A percentile compares a stretch with the other conserved stretches of the same genome.
phyloP scores from a whole-genome alignment of 148 eudicot species.

The Cornus kousa region DNA sequence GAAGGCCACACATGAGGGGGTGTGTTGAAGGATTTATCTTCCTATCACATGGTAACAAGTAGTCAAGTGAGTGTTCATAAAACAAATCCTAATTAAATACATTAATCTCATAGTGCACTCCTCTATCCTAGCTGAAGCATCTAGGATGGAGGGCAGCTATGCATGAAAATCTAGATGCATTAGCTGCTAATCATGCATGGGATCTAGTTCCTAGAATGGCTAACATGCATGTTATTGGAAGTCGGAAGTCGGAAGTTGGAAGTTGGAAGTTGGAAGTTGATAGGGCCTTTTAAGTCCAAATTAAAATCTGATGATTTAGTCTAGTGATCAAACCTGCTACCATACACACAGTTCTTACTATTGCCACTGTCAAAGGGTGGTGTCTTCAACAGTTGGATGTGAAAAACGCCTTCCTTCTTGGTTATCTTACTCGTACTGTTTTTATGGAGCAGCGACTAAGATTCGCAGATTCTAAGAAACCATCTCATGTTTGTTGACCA shows the following conservation, averaged over 20 bases:
- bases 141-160: slow-evolving; percentile 5
- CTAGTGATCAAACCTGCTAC: slow-evolving; percentile 20
- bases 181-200: slow-evolving; percentile 5
- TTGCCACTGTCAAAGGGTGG: slow-evolving; percentile 2
- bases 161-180: not conserved
- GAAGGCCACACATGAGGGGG: too few relatives aligned
- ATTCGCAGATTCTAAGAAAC: not conserved
- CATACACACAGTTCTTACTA: not conserved
- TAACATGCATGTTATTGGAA: slow-evolving; percentile 12
- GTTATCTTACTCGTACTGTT: not conserved
- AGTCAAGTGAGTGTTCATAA: too few relatives aligned
- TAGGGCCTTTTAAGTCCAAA: slow-evolving; percentile 18
- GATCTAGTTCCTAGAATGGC: slow-evolving; percentile 12
- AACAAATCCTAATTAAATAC: too few relatives aligned
- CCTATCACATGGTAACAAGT: too few relatives aligned
- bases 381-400: not conserved
- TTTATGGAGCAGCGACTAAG: slow-evolving; percentile 8
- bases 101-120: not conserved
- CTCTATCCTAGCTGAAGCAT: not conserved
- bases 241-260: too few relatives aligned
- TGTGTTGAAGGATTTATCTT: too few relatives aligned
- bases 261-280: too few relatives aligned
- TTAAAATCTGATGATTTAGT: slow-evolving; percentile 10
- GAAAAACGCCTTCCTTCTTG: not conserved
- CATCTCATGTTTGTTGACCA: not conserved